phyloP scores from a whole-genome alignment of 805 yeast genomes.

The Schizosaccharomyces japonicus region DNA sequence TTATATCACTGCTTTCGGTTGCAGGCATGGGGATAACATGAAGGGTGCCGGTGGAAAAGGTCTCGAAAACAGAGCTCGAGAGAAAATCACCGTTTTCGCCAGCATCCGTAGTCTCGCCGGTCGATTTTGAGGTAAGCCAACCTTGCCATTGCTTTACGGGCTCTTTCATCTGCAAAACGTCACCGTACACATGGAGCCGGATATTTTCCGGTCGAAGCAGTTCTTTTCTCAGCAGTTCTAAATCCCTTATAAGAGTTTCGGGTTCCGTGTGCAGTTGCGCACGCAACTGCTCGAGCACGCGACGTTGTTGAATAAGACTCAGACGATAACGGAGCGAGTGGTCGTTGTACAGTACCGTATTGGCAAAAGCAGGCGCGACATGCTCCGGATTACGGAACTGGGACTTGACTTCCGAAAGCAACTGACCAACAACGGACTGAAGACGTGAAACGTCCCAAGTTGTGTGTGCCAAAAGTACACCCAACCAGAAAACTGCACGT shows the following conservation, averaged over 20 bases:
- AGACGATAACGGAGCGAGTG: constrained; percentile 42
- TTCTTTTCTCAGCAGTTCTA: constrained; percentile 23
- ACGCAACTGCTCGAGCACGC: constrained; percentile 25
- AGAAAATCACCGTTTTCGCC: too few species aligned
- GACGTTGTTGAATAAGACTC: constrained; percentile 43
- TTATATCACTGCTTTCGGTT: not conserved
- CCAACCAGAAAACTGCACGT: constrained; percentile 56
- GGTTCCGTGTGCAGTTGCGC: constrained; percentile 25
- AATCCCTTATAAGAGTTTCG: constrained; percentile 20
- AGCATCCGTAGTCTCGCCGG: too few species aligned
- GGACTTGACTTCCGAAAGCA: constrained; percentile 33
- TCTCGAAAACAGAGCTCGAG: too few species aligned
- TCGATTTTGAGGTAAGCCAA: too few species aligned
- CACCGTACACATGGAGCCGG: constrained; percentile 2
- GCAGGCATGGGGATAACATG: not conserved
- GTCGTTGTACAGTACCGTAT: constrained; percentile 25
- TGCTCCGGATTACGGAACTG: constrained; percentile 36
- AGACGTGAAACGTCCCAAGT: constrained; percentile 53
- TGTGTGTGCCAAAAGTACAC: constrained; percentile 36
- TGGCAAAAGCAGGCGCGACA: constrained; percentile 41
- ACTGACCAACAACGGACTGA: constrained; percentile 11
- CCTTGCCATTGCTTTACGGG: not conserved
- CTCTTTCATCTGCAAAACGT: not conserved
- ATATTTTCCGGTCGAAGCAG: not conserved
- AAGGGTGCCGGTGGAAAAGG: not conserved